Evolutionary conservation across 306 rosid species (phyloP), one percentile per base, ranked within the genome.

Genomic region (Quercus gilva): DNA sequence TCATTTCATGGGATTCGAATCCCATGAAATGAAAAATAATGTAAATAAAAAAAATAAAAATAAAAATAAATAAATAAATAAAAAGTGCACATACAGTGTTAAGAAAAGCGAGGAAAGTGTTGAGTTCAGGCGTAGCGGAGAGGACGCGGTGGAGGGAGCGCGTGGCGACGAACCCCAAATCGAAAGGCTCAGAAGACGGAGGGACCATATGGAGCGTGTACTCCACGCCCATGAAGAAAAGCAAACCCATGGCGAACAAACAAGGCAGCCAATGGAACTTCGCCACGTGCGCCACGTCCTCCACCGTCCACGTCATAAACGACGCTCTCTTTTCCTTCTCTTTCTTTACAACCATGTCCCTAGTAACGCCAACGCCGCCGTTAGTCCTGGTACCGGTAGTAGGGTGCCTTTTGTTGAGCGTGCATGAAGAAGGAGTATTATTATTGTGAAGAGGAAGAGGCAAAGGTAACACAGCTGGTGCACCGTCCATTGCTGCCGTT

Each of bases 171-270:
- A 95, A 95, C 0, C 99, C 99, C 49, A 95, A 33, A 84, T 95
- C 99, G 58, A 89, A 91, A 1, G 99, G 99, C 56, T 91, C 96
- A 3, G 99, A 85, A 1, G 96, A 86, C 7, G 94, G 51, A 6
- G 98, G 98, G 0, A 95, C 87, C 98, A 95, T 95, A 17, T n/a
- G 85, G 85, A 92, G 95, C 83, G 99, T 94, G 91, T 94, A 94
- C 75, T 94, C 99, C 45, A 94, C 97, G 73, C 74, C 97, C 97
- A 94, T 91, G 89, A 95, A 95, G 85, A 95, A 91, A 6, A 95
- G 73, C 20, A 95, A 79, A 0, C 91, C 92, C 75, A 86, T 2
- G 1, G 85, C 97, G 78, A 90, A 92, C 21, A 90, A 10, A 33
- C 98, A 95, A 1, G 93, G 98, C 1, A 95, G 56, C 99, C 99